Evolutionary conservation across 495 filamentous ascomycete genomes (phyloP).

Genomic region (Oidiodendron maius): DNA sequence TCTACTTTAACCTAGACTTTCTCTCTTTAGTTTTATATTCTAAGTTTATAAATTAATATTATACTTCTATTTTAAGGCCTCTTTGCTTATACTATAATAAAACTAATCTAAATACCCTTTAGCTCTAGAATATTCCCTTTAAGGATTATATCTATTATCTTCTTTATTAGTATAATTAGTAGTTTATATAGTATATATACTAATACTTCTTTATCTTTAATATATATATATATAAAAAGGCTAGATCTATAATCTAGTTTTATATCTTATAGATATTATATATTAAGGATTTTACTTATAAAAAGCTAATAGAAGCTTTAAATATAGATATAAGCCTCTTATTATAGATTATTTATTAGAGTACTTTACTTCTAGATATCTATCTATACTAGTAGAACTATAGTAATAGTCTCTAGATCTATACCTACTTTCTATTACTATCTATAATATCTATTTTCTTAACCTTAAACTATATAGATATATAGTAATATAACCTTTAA

Average conservation of each 20-base stretch:
- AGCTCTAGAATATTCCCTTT: neutral
- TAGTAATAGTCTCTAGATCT: neutral
- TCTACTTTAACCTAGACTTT: no score
- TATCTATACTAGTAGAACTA: neutral
- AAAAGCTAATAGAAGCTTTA: neutral
- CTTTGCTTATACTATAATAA: no score
- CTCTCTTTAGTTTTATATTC: no score
- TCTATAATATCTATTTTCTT: neutral
- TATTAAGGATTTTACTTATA: neutral
- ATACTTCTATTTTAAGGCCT: no score
- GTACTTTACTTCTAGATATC: neutral
- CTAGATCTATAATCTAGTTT: neutral
- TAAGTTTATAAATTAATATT: no score
- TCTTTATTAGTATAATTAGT: neutral
- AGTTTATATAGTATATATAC: neutral
- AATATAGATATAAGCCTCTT: neutral
- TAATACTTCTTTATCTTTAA: neutral
- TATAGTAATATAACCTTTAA: neutral
- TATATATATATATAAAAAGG: neutral
- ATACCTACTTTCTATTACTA: no score
- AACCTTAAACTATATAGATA: neutral
- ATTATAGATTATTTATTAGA: neutral
- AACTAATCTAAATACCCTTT: neutral
- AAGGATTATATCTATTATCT: neutral
- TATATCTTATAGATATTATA: neutral